Conservation (phyloP, 352 stramenopile species). For the Phytophthora quininea region DNA sequence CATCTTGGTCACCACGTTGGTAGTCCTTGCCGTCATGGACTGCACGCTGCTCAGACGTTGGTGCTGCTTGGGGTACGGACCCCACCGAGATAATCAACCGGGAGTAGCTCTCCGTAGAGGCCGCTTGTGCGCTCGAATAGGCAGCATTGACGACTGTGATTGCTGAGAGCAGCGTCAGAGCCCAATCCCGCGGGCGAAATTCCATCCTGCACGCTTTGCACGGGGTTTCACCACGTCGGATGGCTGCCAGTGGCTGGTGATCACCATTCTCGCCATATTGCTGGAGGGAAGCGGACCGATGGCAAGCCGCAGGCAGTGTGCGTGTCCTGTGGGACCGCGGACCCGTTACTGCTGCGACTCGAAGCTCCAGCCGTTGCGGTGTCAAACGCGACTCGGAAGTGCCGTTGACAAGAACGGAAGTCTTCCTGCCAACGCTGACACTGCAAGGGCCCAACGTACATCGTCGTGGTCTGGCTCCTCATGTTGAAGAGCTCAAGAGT, state of each 20-base stretch:
- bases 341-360: background rate
- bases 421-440: background rate
- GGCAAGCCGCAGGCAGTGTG: background rate
- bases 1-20: background rate
- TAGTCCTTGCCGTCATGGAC: too few relatives aligned
- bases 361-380: background rate
- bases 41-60: too few relatives aligned
- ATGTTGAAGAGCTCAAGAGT: background rate
- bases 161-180: background rate
- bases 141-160: background rate
- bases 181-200: background rate
- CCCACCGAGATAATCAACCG: too few relatives aligned
- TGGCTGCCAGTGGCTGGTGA: background rate
- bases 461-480: background rate
- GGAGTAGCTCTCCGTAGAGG: background rate
- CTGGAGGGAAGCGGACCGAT: background rate
- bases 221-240: background rate
- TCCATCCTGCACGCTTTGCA: background rate
- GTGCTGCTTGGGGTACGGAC: too few relatives aligned
- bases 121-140: background rate
- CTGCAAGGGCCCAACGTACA: background rate
- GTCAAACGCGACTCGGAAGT: background rate
- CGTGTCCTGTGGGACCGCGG: background rate
- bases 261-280: background rate
- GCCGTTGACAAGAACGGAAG: background rate